Conservation (phyloP, 768 basidiomycete species). For the Lactarius sp. region DNA sequence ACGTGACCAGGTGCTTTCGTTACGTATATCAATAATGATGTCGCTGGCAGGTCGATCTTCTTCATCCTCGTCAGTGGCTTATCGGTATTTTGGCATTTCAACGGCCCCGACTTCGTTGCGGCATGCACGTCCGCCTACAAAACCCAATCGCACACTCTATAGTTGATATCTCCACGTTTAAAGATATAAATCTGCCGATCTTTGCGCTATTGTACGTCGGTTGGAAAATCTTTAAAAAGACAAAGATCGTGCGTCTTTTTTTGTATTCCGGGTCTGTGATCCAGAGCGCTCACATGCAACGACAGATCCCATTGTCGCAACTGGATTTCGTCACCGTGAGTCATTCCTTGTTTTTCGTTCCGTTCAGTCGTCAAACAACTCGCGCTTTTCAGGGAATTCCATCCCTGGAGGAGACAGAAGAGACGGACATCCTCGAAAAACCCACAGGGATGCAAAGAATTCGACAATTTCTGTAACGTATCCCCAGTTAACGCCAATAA, state of each 20-base stretch:
- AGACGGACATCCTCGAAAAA: conserved; percentile 8
- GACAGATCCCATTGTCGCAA: conserved; percentile 8
- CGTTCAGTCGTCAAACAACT: background rate
- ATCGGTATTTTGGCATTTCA: conserved; percentile 22
- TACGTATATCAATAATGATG: background rate
- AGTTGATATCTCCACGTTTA: background rate
- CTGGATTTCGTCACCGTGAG: conserved; percentile 24
- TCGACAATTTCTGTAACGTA: conserved; percentile 11
- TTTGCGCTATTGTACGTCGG: conserved; percentile 20
- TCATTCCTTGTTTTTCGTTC: background rate
- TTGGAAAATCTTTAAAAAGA: conserved; percentile 22
- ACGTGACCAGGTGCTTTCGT: background rate
- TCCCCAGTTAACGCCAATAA: background rate
- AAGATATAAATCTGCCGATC: conserved; percentile 23
- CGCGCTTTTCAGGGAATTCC: conserved; percentile 15
- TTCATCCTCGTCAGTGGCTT: conserved; percentile 24
- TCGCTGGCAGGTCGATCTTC: conserved; percentile 13
- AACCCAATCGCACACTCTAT: background rate
- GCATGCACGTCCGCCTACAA: conserved; percentile 12
- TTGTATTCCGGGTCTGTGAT: background rate
- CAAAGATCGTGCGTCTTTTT: conserved; percentile 19
- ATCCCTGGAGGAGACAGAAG: conserved; percentile 22
- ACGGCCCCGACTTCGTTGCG: conserved; percentile 23
- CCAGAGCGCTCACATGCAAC: background rate
- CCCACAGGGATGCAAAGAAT: conserved; percentile 2